Evolutionary conservation across 495 filamentous ascomycete species (phyloP), one percentile per base, ranked within the genome.

Genomic region (Daldinia caldariorum): DNA sequence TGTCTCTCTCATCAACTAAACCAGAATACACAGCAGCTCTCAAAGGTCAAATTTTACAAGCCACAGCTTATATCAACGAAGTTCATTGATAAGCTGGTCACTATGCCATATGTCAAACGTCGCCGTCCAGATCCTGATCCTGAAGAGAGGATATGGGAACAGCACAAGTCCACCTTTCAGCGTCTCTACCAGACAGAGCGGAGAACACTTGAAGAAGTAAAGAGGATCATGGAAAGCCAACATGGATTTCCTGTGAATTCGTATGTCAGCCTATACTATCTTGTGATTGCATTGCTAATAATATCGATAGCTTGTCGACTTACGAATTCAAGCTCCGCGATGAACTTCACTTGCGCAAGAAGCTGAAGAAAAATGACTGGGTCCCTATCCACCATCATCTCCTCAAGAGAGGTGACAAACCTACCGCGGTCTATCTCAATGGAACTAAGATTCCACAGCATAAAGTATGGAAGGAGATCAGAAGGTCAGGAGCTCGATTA

Each of bases 271-370:
- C 3, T 22, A 47, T 47, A 47, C 16, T 12, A 12, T 22, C 43
- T 20, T 47, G 2, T 0, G 18, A 4, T 47, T 47, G 8, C 9
- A 12, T 18, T 47, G 43, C 8, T 47, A 20, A 22, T 31, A 58
- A 62, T 37, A 29, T 26, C 8, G 39, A 56, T 26, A 75, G 73
- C 3, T 60, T 66, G 12, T 68, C 60, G 13, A 73, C 57, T n/a
- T 75, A 73, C 18, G 66, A 75, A 43, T 66, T 57, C 7, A 75
- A 68, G 29, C 67, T 75, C 29, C 59, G 70, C 12, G 63, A 73
- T 31, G 58, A 32, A 18, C 35, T 73, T 20, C 16, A 53, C 12
- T 18, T 73, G 10, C 70, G 70, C 8, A 75, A 75, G 38, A 75
- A 70, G 29, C 63, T 75, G n/a, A 73, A 75, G 61, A 73, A 60